These are phyloP conservation scores for Austroboletus eburneus DNA, from an alignment of 768 basidiomycete genomes.

Conservation along the genomic window DNA sequence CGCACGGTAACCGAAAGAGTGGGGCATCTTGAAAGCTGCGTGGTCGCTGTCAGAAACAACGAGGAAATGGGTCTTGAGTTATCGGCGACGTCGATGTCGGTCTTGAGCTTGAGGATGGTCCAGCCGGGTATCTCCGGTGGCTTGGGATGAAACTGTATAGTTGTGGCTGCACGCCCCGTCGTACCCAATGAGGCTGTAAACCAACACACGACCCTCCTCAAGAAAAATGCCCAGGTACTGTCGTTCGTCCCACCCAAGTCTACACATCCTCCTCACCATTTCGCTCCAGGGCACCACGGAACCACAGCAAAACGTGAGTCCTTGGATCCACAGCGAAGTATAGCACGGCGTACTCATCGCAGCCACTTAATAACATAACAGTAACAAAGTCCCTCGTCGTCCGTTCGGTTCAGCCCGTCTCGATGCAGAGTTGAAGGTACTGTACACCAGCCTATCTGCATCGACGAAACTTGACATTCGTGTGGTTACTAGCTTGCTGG, in stretches of 20 bases:
- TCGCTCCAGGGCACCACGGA: slow-evolving; percentile 74
- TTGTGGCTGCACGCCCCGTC: slow-evolving; percentile 43
- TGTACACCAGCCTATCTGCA: neutral
- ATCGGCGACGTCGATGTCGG: slow-evolving; percentile 47
- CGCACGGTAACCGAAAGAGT: slow-evolving; percentile 99
- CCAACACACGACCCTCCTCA: slow-evolving; percentile 41
- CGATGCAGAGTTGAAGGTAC: slow-evolving; percentile 98
- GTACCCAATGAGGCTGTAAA: slow-evolving; percentile 32
- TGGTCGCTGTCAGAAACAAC: slow-evolving; percentile 5
- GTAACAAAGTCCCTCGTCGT: slow-evolving; percentile 98
- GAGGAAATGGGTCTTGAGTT: slow-evolving; percentile 36
- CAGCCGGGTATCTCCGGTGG: slow-evolving; percentile 60
- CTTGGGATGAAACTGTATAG: slow-evolving; percentile 61
- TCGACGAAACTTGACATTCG: slow-evolving; percentile 3
- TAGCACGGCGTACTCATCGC: slow-evolving; percentile 57
- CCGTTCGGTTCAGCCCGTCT: slow-evolving; percentile 97
- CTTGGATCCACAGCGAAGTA: slow-evolving; percentile 60
- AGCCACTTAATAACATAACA: slow-evolving; percentile 55
- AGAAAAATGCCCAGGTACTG: slow-evolving; percentile 84
- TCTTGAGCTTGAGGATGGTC: slow-evolving; percentile 35
- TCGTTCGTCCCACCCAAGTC: slow-evolving; percentile 17
- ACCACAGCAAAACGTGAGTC: slow-evolving; percentile 93
- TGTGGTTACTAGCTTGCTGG: slow-evolving; percentile 75
- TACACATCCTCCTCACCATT: slow-evolving; percentile 24
- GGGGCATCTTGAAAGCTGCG: slow-evolving; percentile 85